Conservation (phyloP, 129 eudicot genomes). For the Centella asiatica region DNA sequence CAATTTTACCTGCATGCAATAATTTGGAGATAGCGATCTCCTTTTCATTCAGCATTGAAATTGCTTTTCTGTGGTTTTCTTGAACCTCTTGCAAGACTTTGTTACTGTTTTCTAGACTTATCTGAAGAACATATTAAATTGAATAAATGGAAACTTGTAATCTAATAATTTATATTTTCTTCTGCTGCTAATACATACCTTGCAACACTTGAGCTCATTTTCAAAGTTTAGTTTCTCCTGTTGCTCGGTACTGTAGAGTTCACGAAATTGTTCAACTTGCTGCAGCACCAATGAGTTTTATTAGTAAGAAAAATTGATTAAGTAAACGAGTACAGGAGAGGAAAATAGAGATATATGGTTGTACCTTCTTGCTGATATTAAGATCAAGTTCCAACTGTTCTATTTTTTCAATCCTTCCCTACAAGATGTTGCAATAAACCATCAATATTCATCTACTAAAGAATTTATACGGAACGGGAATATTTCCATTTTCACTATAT, state of each 20-base stretch:
- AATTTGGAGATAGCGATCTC: constrained; percentile 61
- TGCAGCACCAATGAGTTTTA: constrained; percentile 15
- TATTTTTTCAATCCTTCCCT: constrained; percentile 70
- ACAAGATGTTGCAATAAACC: constrained; percentile 21
- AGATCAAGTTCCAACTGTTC: constrained; percentile 74
- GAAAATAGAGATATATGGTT: constrained; percentile 3
- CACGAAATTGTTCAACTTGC: constrained; percentile 55
- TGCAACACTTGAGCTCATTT: constrained; percentile 65
- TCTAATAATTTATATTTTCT: neutral
- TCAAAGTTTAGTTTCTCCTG: constrained; percentile 52
- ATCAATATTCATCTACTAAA: constrained; percentile 7
- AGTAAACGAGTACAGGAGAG: neutral
- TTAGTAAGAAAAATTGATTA: neutral
- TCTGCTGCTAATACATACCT: constrained; percentile 53
- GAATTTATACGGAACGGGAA: neutral
- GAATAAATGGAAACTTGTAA: neutral
- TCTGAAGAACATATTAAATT: constrained; percentile 30
- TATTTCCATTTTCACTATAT: neutral
- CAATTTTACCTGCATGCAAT: constrained; percentile 56
- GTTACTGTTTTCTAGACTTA: constrained; percentile 40
- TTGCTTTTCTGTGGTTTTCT: constrained; percentile 47
- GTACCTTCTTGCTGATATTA: constrained; percentile 55
- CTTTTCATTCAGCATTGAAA: constrained; percentile 53
- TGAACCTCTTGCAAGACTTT: constrained; percentile 58
- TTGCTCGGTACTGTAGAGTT: constrained; percentile 62